Evolutionary conservation across 2,329 filamentous ascomycete species (phyloP), one percentile per base, ranked within the genome.

Genomic region (Leptographium wingfieldii): DNA sequence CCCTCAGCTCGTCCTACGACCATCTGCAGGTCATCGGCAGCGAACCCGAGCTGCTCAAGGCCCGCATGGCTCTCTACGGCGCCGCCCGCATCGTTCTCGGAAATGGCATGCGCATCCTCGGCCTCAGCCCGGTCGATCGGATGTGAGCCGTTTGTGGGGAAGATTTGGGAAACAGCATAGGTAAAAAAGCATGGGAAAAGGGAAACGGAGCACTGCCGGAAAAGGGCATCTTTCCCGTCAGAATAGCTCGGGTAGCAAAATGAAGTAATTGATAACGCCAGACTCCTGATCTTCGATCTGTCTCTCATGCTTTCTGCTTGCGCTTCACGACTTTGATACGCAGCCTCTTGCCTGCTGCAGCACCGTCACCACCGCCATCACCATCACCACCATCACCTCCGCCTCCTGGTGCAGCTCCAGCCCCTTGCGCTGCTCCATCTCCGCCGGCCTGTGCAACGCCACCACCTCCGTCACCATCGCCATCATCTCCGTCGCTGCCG

Each of bases 61-160:
- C 87, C 31, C 80, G 90, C 66, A 82, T 90, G 80, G 87, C 88
- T 12, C 74, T 95, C 66, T 95, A 95, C 70, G 84, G 87, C 66
- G 79, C 86, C 3, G 86, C 88, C 7, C 81, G 87, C 68, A 84
- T 85, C 62, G 88, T 92, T 43, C 76, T 95, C 64, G 80, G 80
- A 67, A 95, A 94, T 71, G 90, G 88, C 63, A 95, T 95, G 90
- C 80, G 80, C 63, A 72, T 95, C 67, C 76, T 95, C 65, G 90
- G 90, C 1, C 75, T 95, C 70, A 84, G 78, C 58, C 90, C 90
- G 11, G 86, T 95, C 55, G 85, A 92, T 70, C 77, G 83, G 74
- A 67, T 67, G 65, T 67, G 19, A 35, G 33, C 33, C 6, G 33
- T 35, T 10, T 5, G 33, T 2, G 33, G 48, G 22, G 31, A 19